Evolutionary conservation across 164 flowering plant genomes (phyloP), one percentile per base, ranked within the genome.

Genomic region (Akebia trifoliata): DNA sequence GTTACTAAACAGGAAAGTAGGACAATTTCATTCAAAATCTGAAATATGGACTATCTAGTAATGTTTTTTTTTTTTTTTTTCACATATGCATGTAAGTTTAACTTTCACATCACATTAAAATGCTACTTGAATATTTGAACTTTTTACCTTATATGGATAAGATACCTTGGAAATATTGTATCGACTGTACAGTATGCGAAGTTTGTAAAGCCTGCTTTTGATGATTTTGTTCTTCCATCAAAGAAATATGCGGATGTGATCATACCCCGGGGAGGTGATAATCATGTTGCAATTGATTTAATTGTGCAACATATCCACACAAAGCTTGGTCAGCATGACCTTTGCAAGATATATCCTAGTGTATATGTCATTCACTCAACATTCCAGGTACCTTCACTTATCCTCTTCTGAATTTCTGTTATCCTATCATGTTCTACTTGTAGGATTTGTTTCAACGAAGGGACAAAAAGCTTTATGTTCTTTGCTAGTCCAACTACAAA

Each of bases 201-300:
- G 72, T 92, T 92, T 82, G 98, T 92, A 32, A 92, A 89, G 71
- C 98, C 98, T 58, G 93, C 95, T 62, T 92, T 92, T 85, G 96
- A 92, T 70, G 98, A 92, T 67, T 92, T 86, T 78, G 79, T 92
- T 60, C 81, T 81, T 45, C 98, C 98, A 50, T 85, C 98, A 56
- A 92, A 92, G 81, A 92, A 92, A 74, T 92, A 83, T 73, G 98
- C 98, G 25, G 97, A 92, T 81, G 91, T 92, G 30, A 92, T 92
- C 72, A 89, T 92, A 31, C 98, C 98, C 20, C 81, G 96, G 3
- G 98, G 98, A 65, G 98, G 96, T 50, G 96, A 92, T 58, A 92
- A 92, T 70, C 95, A 92, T 77, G 98, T 92, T 39, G 98, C 98
- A 9, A 68, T 92, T 68, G 95, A 92, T 71, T 74, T 92, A 69